phyloP scores from a whole-genome alignment of 2,329 filamentous ascomycete genomes.

The Colletotrichum lini region DNA sequence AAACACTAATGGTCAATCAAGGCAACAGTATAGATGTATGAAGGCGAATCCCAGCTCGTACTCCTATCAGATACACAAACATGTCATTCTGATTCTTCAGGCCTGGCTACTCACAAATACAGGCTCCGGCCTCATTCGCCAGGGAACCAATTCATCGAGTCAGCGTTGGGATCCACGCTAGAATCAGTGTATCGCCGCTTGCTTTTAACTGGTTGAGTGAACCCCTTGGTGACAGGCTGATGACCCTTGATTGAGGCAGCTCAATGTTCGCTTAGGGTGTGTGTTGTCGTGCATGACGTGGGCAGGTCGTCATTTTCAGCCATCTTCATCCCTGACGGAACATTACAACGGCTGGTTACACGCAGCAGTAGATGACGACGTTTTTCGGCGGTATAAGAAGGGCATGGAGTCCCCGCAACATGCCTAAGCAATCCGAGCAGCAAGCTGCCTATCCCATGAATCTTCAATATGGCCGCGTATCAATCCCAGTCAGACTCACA shows the following conservation, averaged over 20 bases:
- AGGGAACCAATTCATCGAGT: no score
- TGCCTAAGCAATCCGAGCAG: neutral
- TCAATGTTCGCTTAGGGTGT: neutral
- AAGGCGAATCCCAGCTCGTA: neutral
- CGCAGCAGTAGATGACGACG: neutral
- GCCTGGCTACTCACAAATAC: no score
- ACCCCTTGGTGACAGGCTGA: neutral
- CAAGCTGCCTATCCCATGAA: neutral
- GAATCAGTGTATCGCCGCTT: neutral
- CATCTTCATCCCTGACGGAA: neutral
- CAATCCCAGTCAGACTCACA: neutral
- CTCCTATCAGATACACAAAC: neutral
- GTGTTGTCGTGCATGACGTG: conserved; percentile 8
- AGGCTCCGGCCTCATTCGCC: no score
- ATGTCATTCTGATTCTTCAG: neutral
- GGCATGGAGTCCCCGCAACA: no score
- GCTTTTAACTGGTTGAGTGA: neutral
- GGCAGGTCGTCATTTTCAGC: neutral
- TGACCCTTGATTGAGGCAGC: neutral
- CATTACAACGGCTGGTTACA: neutral
- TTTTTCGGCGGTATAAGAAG: no score
- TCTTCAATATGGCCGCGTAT: neutral
- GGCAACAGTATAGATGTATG: conserved; percentile 47
- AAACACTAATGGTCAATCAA: conserved; percentile 52
- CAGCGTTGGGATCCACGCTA: neutral